phyloP scores from a whole-genome alignment of 805 yeast genomes.

The Kazachstania psychrophila region DNA sequence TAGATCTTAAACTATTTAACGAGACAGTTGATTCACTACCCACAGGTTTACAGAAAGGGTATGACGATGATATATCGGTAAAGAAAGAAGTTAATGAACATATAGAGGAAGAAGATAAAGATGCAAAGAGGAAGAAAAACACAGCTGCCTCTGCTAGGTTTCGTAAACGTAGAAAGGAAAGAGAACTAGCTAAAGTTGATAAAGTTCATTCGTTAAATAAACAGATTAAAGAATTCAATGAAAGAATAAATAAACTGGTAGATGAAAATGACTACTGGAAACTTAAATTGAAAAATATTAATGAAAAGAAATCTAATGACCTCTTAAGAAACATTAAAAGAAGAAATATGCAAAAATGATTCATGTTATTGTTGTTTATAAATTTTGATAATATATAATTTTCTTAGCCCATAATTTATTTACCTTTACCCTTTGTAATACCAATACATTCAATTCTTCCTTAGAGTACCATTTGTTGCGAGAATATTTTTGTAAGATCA shows the following conservation, averaged over 20 bases:
- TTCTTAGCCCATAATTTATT: constrained; percentile 28
- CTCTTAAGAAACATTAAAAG: constrained; percentile 20
- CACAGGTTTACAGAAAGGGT: not conserved
- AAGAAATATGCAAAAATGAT: constrained; percentile 1
- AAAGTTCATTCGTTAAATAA: constrained; percentile 15
- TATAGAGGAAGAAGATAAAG: not conserved
- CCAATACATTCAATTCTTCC: constrained; percentile 17
- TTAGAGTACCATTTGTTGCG: constrained; percentile 25
- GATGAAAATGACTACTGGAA: constrained; percentile 28
- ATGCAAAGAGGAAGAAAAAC: constrained; percentile 67
- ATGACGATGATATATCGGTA: not conserved
- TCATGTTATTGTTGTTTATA: not conserved
- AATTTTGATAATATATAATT: constrained; percentile 18
- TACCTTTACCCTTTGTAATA: constrained; percentile 19
- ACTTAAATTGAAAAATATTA: constrained; percentile 16
- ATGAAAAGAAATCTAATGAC: constrained; percentile 23
- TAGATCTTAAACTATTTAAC: not conserved
- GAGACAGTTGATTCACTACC: not conserved
- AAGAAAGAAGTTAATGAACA: not conserved
- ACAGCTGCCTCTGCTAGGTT: constrained; percentile 94
- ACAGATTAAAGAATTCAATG: constrained; percentile 17
- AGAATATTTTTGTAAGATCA: constrained; percentile 17
- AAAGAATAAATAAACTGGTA: constrained; percentile 15
- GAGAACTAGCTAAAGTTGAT: constrained; percentile 16
- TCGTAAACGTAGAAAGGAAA: constrained; percentile 42